A percentile compares a stretch with the other conserved stretches of the same genome.
Conservation (phyloP, 257 asterid species). For the Ilex aquifolium region DNA sequence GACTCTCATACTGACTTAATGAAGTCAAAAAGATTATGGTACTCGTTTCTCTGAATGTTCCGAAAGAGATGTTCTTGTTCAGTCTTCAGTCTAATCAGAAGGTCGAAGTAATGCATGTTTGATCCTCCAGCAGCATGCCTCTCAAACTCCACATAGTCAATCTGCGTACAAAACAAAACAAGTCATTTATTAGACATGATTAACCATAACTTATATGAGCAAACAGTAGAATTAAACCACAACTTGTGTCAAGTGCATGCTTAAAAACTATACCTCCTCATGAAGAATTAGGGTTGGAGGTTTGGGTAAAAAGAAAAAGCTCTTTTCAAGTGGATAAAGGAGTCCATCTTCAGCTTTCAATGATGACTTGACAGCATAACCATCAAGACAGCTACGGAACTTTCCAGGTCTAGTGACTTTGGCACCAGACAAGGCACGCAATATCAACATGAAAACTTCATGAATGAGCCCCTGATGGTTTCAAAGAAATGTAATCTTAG, state of each 20-base stretch:
- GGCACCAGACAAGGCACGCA: conserved; percentile 92
- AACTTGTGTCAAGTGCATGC: neutral
- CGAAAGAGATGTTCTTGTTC: conserved; percentile 98
- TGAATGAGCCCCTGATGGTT: conserved; percentile 72
- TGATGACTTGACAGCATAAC: conserved; percentile 95
- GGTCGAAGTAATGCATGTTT: conserved; percentile 94
- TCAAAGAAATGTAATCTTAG: conserved; percentile 5
- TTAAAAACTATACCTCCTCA: conserved; percentile 59
- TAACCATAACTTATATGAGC: conserved; percentile 1
- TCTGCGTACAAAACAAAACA: conserved; percentile 30
- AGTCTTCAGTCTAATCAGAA: conserved; percentile 75
- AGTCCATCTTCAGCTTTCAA: conserved; percentile 99
- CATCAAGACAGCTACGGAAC: conserved; percentile 80
- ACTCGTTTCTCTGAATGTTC: conserved; percentile 88
- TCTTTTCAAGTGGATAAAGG: conserved; percentile 96
- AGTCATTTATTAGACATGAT: conserved; percentile 16
- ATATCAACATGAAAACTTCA: conserved; percentile 59
- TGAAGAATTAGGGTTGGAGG: conserved; percentile 97
- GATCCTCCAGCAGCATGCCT: conserved; percentile 98
- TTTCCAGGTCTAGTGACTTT: conserved; percentile 91
- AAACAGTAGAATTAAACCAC: conserved; percentile 2
- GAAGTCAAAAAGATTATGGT: conserved; percentile 63
- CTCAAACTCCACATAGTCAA: conserved; percentile 93
- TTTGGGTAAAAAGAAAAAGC: conserved; percentile 96
- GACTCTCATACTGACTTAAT: conserved; percentile 48